These are phyloP conservation scores for Pichia sp. DNA, from an alignment of 1,139 yeast species.

Conservation along the genomic window DNA sequence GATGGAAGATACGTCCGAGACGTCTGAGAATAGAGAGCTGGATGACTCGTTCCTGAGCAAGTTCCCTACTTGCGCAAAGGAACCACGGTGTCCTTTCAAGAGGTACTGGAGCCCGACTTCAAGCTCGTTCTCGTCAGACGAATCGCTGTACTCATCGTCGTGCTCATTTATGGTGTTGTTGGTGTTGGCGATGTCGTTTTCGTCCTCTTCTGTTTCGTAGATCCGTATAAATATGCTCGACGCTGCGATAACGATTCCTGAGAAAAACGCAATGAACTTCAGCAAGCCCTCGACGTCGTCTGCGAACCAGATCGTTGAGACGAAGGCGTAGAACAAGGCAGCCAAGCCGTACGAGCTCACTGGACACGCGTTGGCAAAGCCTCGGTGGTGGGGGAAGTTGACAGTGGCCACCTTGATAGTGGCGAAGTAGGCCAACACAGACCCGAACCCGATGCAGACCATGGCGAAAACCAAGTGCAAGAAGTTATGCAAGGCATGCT, in stretches of 20 bases:
- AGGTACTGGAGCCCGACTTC: conserved; percentile 25
- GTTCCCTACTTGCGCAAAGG: conserved; percentile 31
- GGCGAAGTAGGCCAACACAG: conserved; percentile 59
- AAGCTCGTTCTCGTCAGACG: conserved; percentile 9
- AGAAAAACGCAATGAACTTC: conserved; percentile 29
- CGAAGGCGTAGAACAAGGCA: conserved; percentile 33
- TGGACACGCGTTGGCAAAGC: conserved; percentile 60
- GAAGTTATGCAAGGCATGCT: conserved; percentile 30
- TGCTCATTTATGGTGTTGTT: not conserved
- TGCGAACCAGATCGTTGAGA: conserved; percentile 43
- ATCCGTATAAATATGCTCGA: conserved; percentile 30
- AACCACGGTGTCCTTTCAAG: conserved; percentile 33
- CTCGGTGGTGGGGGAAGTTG: conserved; percentile 65
- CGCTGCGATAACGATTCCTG: conserved; percentile 28
- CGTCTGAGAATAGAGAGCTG: conserved; percentile 29
- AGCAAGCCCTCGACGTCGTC: conserved; percentile 40
- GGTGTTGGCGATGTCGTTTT: conserved; percentile 4
- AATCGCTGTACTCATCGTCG: not conserved
- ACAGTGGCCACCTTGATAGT: conserved; percentile 65
- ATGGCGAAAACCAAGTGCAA: conserved; percentile 45
- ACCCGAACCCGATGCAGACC: conserved; percentile 57
- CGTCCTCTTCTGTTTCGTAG: conserved; percentile 23
- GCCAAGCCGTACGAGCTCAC: conserved; percentile 54
- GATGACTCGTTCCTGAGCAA: conserved; percentile 24
- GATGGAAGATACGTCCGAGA: conserved; percentile 22